Base-by-base conservation (phyloP, 345 rosid species). In the Xanthoceras sorbifolium region DNA sequence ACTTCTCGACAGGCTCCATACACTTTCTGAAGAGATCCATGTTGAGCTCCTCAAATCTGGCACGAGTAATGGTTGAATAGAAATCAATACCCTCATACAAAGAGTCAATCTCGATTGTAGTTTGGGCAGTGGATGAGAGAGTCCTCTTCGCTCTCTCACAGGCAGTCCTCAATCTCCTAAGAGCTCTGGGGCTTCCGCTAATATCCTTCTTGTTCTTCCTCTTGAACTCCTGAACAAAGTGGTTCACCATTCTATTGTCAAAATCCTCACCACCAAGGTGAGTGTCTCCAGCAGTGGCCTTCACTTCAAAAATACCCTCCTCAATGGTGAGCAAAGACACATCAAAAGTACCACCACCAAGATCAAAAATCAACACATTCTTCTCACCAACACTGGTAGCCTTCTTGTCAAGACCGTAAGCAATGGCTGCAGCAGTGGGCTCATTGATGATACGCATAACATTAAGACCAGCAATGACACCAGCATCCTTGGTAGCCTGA, bases 221-320 rank as follows among this genome's bases (percentile, higher is more conserved):
- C 86, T 87, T 89, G 29, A 90, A 90, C 71, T 90, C 92, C 63
- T 89, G 92, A 0, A 90, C 94, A 77, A 90, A 90, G 70, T 90
- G 94, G 72, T 86, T 89, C 8, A 90, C 92, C 87, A 90, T 83
- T 74, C 94, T 86, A 78, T 90, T 90, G 23, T 90, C 93, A 23
- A 90, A 90, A 69, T 90, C 94, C 65, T 90, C 94, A 64, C 94
- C 94, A 0, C 94, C 94, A 17, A 90, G 90, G 76, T 90, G 94
- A 23, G 92, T 90, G 64, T 90, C 94, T 69, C 94, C 94, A 6
- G 94, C 94, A 20, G 94, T 90, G 0, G 94, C 86, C 82, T 90
- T 90, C 14, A 90, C 94, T 57, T 90, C 92, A 17, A 90, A 89
- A 78, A 90, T 90, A 72, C 93, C 93, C 67, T 88, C 92, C 50